Percentiles rank a stretch among this genome's conserved stretches.
Evolutionary conservation across 495 filamentous ascomycete genomes (phyloP).

Genomic region (Friedmanniomyces endolithicus): DNA sequence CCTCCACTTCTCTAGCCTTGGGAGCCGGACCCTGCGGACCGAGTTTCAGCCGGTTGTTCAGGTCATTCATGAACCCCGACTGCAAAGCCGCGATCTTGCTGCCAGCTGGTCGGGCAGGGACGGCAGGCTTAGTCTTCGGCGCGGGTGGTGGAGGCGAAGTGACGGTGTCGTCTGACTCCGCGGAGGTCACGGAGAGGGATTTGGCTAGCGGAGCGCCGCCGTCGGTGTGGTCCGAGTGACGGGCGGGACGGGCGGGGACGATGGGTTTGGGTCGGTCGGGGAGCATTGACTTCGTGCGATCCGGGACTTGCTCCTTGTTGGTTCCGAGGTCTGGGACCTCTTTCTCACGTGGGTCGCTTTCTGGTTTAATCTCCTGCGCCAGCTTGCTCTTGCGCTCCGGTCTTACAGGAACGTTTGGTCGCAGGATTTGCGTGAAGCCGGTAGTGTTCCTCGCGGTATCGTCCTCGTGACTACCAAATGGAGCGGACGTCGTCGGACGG

Average conservation of each 20-base stretch:
- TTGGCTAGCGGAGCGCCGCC: conserved; percentile 31
- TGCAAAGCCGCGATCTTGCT: conserved; percentile 84
- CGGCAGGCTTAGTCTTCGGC: conserved; percentile 33
- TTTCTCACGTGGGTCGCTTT: conserved; percentile 3
- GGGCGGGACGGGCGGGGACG: conserved; percentile 56
- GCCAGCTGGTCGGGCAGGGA: conserved; percentile 70
- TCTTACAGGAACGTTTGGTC: conserved; percentile 13
- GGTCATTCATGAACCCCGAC: conserved; percentile 77
- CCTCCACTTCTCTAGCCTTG: conserved; percentile 46
- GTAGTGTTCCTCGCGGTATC: conserved; percentile 11
- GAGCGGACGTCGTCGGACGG: conserved; percentile 9
- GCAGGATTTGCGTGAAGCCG: conserved; percentile 3
- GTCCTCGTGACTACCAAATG: conserved; percentile 8
- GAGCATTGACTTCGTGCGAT: conserved; percentile 25
- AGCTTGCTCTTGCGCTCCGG: conserved; percentile 19
- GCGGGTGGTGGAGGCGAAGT: conserved; percentile 11
- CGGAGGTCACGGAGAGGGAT: conserved; percentile 15
- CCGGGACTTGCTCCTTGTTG: conserved; percentile 6
- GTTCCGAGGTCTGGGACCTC: conserved; percentile 11
- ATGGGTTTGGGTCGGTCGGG: conserved; percentile 70
- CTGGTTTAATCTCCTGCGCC: conserved; percentile 15
- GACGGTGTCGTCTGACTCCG: background rate
- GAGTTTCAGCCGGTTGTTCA: conserved; percentile 72
- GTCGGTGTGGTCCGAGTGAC: conserved; percentile 27
- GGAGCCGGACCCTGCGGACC: conserved; percentile 63